A percentile compares a stretch with the other conserved stretches of the same genome.
phyloP scores from a whole-genome alignment of 306 rosid species.

The Erythrophleum fordii region DNA sequence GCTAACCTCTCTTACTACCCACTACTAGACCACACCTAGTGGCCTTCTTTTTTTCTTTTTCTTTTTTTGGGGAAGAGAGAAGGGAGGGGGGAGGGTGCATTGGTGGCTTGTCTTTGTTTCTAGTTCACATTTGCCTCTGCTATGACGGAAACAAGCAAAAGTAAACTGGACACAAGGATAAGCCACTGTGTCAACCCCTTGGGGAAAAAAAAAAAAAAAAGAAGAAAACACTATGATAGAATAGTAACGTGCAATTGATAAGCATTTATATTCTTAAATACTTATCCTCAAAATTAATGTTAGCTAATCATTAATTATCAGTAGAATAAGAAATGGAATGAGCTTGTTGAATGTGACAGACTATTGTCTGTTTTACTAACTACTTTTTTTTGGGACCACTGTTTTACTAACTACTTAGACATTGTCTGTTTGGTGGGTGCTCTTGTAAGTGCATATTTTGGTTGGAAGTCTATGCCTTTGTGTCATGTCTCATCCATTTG shows the following conservation, averaged over 20 bases:
- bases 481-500: not conserved
- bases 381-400: not conserved
- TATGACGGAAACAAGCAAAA: too few relatives aligned
- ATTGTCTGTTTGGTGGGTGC: not conserved
- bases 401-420: not conserved
- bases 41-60: too few relatives aligned
- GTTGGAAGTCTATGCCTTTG: not conserved
- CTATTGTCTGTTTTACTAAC: not conserved
- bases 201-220: too few relatives aligned
- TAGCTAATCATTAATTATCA: not conserved
- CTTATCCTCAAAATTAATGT: not conserved
- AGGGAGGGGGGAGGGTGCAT: too few relatives aligned
- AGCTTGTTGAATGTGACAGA: slow-evolving; percentile 4
- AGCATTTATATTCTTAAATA: not conserved
- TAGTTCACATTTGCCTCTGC: not conserved
- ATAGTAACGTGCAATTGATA: not conserved
- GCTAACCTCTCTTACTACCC: too few relatives aligned
- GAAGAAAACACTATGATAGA: not conserved
- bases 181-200: too few relatives aligned
- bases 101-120: too few relatives aligned
- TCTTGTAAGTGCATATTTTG: not conserved
- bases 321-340: slow-evolving; percentile 11
- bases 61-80: too few relatives aligned
- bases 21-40: too few relatives aligned
- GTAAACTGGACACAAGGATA: too few relatives aligned